These are phyloP conservation scores for Penicillium argentinense DNA, from an alignment of 495 filamentous ascomycete genomes.

Conservation along the genomic window DNA sequence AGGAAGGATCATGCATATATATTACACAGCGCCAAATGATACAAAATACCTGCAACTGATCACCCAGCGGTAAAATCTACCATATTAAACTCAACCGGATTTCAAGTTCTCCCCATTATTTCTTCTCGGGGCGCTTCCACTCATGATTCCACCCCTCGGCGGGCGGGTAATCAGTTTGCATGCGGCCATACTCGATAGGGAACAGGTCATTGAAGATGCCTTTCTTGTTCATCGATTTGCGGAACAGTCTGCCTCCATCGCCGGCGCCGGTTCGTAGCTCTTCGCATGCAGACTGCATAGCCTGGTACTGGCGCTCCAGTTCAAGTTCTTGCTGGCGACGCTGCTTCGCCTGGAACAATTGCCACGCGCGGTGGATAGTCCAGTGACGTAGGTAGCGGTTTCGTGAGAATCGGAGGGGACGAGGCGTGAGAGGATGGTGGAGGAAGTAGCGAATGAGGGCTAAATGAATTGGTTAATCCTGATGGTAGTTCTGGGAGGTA, in stretches of 20 bases:
- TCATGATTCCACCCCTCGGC: slow-evolving; percentile 76
- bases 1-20: slow-evolving; percentile 26
- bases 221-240: slow-evolving; percentile 82
- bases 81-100: neutral
- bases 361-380: slow-evolving; percentile 97
- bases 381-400: slow-evolving; percentile 91
- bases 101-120: slow-evolving; percentile 13
- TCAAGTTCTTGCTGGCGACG: slow-evolving; percentile 58
- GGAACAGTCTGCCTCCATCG: slow-evolving; percentile 76
- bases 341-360: slow-evolving; percentile 65
- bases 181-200: slow-evolving; percentile 84
- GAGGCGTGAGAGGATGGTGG: slow-evolving; percentile 62
- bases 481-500: slow-evolving; percentile 7
- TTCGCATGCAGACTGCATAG: slow-evolving; percentile 78
- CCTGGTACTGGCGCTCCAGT: slow-evolving; percentile 73
- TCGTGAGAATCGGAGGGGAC: slow-evolving; percentile 82
- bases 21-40: slow-evolving; percentile 31
- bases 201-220: slow-evolving; percentile 64
- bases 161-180: slow-evolving; percentile 75
- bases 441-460: slow-evolving; percentile 67
- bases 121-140: slow-evolving; percentile 44
- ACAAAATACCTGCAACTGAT: slow-evolving; percentile 11
- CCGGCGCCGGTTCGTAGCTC: slow-evolving; percentile 70
- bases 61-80: slow-evolving; percentile 1
- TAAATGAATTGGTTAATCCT: slow-evolving; percentile 19